A percentile compares a stretch with the other conserved stretches of the same genome.
phyloP scores from a whole-genome alignment of 768 basidiomycete genomes.

The Auriscalpium microsporum region DNA sequence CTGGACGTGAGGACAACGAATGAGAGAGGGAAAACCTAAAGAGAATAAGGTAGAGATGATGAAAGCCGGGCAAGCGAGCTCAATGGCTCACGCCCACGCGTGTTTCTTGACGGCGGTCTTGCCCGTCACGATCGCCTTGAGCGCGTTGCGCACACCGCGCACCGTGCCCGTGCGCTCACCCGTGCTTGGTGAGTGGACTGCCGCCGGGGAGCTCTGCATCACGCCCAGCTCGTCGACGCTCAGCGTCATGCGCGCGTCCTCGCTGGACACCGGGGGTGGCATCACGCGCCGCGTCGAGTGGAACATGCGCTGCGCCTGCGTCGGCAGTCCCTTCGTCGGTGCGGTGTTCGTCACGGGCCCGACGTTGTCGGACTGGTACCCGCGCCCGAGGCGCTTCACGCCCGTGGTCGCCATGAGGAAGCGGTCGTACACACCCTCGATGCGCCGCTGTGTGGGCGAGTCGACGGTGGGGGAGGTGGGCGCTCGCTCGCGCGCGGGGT shows the following conservation, averaged over 20 bases:
- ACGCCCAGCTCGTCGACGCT: conserved; percentile 64
- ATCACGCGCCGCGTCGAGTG: conserved; percentile 41
- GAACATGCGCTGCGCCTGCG: conserved; percentile 27
- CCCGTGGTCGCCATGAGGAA: conserved; percentile 77
- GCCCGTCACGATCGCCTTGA: conserved; percentile 69
- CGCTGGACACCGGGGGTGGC: conserved; percentile 69
- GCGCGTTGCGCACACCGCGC: conserved; percentile 57
- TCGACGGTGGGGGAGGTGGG: conserved; percentile 32
- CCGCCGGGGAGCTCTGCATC: conserved; percentile 18
- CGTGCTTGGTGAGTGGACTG: not conserved
- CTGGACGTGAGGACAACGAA: not conserved
- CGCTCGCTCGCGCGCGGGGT: conserved; percentile 38
- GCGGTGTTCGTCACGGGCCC: conserved; percentile 33
- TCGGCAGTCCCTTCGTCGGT: not conserved
- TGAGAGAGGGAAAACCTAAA: not conserved
- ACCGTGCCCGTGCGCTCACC: conserved; percentile 34
- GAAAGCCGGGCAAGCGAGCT: too few species aligned
- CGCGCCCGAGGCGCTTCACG: conserved; percentile 72
- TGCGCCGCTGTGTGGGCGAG: conserved; percentile 47
- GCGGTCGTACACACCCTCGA: conserved; percentile 74
- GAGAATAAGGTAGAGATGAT: not conserved
- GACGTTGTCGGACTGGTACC: conserved; percentile 66
- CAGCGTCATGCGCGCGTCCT: conserved; percentile 25
- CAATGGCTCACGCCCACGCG: not conserved
- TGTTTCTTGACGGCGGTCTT: conserved; percentile 39